Conservation (phyloP, 108 stramenopile genomes). For the Discostella stelligeroides region DNA sequence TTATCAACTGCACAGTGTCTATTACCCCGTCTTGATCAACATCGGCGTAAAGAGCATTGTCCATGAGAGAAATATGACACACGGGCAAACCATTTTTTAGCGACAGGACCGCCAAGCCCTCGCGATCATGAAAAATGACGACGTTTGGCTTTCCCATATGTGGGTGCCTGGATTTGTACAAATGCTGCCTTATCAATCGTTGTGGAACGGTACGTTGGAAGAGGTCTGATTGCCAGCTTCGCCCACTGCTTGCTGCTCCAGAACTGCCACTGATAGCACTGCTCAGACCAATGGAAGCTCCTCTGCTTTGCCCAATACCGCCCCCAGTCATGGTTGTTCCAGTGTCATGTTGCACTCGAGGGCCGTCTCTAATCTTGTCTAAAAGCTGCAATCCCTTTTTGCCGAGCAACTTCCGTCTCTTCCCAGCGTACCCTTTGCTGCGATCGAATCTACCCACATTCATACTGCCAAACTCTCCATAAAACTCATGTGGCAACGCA, state of each 20-base stretch:
- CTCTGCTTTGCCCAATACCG: constrained; percentile 14
- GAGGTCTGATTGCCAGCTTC: constrained; percentile 48
- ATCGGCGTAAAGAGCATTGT: constrained; percentile 78
- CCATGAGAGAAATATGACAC: constrained; percentile 75
- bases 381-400: constrained; percentile 13
- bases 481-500: constrained; percentile 51
- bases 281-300: not conserved
- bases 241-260: constrained; percentile 3
- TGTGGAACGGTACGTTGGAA: constrained; percentile 35
- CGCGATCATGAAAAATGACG: constrained; percentile 59
- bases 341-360: constrained; percentile 6
- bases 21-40: constrained; percentile 78
- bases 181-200: constrained; percentile 39
- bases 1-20: constrained; percentile 71
- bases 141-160: constrained; percentile 76
- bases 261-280: not conserved
- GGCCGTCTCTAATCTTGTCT: constrained; percentile 15
- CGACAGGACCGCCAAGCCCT: constrained; percentile 81
- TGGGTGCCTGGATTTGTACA: constrained; percentile 45
- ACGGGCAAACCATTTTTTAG: constrained; percentile 76
- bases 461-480: constrained; percentile 37
- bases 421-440: constrained; percentile 31
- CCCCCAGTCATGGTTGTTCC: constrained; percentile 9
- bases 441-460: constrained; percentile 52
- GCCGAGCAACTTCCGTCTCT: constrained; percentile 5